Percentiles rank a stretch among this genome's conserved stretches.
Conservation (phyloP, 495 filamentous ascomycete species). For the Penicillium daleae region DNA sequence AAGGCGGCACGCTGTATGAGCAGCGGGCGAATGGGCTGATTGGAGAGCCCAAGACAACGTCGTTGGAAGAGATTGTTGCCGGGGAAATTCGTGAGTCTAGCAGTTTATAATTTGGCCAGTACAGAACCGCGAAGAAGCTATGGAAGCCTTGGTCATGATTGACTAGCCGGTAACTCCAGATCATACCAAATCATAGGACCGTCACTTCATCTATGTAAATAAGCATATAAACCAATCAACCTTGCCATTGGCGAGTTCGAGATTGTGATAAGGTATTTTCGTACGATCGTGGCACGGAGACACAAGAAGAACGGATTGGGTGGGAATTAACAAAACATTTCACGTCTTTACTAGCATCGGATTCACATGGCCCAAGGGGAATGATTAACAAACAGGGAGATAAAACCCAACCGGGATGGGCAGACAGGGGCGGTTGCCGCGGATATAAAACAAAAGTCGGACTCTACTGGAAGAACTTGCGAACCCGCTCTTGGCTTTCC, state of each 20-base stretch:
- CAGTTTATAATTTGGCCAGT: neutral
- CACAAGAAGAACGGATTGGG: conserved; percentile 9
- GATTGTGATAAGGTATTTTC: conserved; percentile 1
- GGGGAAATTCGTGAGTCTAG: conserved; percentile 27
- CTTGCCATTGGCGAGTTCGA: neutral
- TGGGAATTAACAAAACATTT: conserved; percentile 29
- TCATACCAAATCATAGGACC: neutral
- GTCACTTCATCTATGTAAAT: neutral
- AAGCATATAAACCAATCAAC: neutral
- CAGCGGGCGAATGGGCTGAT: conserved; percentile 66
- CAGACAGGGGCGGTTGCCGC: conserved; percentile 15
- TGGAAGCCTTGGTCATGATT: neutral
- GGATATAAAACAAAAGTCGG: conserved; percentile 31
- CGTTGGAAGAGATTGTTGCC: conserved; percentile 46
- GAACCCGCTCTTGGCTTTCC: conserved; percentile 76
- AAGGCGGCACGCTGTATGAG: conserved; percentile 71
- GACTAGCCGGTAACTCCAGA: neutral
- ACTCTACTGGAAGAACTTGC: conserved; percentile 66
- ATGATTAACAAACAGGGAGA: conserved; percentile 21
- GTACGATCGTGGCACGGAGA: conserved; percentile 7
- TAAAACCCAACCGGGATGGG: conserved; percentile 17
- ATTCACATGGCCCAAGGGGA: conserved; percentile 32
- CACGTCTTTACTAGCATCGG: conserved; percentile 32
- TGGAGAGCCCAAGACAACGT: conserved; percentile 48
- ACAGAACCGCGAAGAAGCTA: neutral